Evolutionary conservation across 805 yeast species (phyloP).

Genomic region (Jamesozyma hellenica): DNA sequence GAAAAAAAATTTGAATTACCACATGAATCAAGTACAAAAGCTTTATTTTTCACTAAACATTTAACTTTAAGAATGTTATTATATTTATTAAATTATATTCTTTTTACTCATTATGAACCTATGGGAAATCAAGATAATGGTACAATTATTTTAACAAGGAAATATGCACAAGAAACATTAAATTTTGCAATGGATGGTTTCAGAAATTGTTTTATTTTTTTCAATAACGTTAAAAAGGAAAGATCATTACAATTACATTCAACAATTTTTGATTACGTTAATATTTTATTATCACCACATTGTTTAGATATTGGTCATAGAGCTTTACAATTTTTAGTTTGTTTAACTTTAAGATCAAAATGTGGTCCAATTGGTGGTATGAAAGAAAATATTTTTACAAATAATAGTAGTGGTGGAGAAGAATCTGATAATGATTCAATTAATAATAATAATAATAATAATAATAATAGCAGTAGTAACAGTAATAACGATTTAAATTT

Average conservation of each 20-base stretch:
- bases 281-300: slow-evolving; percentile 40
- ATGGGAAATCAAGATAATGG: slow-evolving; percentile 31
- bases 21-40: slow-evolving; percentile 34
- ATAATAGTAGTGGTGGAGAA: slow-evolving; percentile 22
- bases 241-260: slow-evolving; percentile 28
- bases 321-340: slow-evolving; percentile 48
- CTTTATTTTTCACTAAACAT: slow-evolving; percentile 32
- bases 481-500: slow-evolving; percentile 3
- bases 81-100: slow-evolving; percentile 41
- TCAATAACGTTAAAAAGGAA: slow-evolving; percentile 26
- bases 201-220: slow-evolving; percentile 34
- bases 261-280: slow-evolving; percentile 31
- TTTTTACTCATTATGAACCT: slow-evolving; percentile 37
- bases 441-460: slow-evolving; percentile 5
- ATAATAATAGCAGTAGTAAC: slow-evolving; percentile 21
- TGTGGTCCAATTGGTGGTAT: slow-evolving; percentile 35
- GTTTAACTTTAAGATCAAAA: slow-evolving; percentile 40
- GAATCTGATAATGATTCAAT: slow-evolving; percentile 13
- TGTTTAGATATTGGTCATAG: slow-evolving; percentile 46
- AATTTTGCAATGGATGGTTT: slow-evolving; percentile 37
- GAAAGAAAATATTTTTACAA: slow-evolving; percentile 22
- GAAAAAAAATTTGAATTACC: slow-evolving; percentile 31
- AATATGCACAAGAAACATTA: slow-evolving; percentile 35
- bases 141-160: slow-evolving; percentile 27
- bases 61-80: slow-evolving; percentile 38